These are phyloP conservation scores for Corylus avellana DNA, from an alignment of 306 rosid species.

Conservation along the genomic window DNA sequence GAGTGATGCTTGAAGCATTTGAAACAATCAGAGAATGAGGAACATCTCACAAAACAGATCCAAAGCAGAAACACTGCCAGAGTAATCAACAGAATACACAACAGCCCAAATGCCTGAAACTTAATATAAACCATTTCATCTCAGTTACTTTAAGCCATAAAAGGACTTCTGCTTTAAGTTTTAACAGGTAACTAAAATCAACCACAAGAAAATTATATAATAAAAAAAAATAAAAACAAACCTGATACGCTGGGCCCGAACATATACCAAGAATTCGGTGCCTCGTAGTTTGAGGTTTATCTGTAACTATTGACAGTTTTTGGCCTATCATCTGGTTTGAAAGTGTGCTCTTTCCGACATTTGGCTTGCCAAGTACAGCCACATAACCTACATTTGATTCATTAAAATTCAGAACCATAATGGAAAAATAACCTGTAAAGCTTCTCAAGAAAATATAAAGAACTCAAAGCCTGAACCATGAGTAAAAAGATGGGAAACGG, in stretches of 20 bases:
- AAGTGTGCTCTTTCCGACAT: slow-evolving; percentile 95
- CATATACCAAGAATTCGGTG: slow-evolving; percentile 96
- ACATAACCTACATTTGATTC: slow-evolving; percentile 67
- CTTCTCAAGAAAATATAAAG: neutral
- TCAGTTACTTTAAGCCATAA: neutral
- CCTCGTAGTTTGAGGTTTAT: slow-evolving; percentile 96
- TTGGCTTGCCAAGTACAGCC: slow-evolving; percentile 93
- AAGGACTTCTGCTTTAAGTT: neutral
- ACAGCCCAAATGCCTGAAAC: neutral
- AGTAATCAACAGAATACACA: neutral
- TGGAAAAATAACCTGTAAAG: neutral
- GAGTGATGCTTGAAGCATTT: neutral
- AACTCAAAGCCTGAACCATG: neutral
- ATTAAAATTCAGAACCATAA: slow-evolving; percentile 26
- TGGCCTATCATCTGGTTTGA: slow-evolving; percentile 95
- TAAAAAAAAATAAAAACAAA: slow-evolving; percentile 35
- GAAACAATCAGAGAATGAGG: neutral
- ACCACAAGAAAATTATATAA: slow-evolving; percentile 19
- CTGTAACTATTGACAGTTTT: slow-evolving; percentile 88
- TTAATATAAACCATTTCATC: neutral
- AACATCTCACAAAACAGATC: slow-evolving; percentile 1
- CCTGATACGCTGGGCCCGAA: slow-evolving; percentile 90
- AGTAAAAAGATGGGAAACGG: neutral
- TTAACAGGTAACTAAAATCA: slow-evolving; percentile 18
- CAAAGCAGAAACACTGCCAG: neutral